phyloP scores from a whole-genome alignment of 306 rosid species.

The Trifolium repens region DNA sequence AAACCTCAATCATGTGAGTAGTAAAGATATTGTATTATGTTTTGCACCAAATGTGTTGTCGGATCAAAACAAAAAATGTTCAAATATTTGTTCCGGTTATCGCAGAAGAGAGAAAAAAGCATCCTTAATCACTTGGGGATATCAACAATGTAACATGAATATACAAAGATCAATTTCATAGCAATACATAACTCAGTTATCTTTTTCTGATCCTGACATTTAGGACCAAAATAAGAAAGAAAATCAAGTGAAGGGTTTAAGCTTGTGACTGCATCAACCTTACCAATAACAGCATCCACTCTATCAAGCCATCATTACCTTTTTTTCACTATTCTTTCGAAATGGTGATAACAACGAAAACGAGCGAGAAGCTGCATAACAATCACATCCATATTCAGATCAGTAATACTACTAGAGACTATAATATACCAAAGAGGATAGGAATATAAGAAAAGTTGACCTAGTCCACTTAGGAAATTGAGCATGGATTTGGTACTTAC shows the following conservation, averaged over 20 bases:
- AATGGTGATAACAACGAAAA: conserved; percentile 95
- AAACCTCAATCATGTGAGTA: too few species aligned
- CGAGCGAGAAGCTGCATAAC: conserved; percentile 79
- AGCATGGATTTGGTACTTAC: conserved; percentile 58
- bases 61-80: conserved; percentile 10
- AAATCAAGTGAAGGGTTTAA: conserved; percentile 25
- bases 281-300: conserved; percentile 27
- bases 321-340: conserved; percentile 82
- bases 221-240: not conserved
- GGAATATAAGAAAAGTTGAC: conserved; percentile 15
- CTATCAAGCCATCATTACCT: conserved; percentile 55
- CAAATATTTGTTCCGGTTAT: conserved; percentile 11
- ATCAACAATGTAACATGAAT: conserved; percentile 46
- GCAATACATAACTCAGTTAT: conserved; percentile 29
- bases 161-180: conserved; percentile 44
- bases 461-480: conserved; percentile 11
- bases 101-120: not conserved
- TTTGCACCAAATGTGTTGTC: not conserved
- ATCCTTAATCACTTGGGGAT: conserved; percentile 40
- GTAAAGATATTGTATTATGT: not conserved
- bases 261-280: conserved; percentile 43
- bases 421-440: not conserved
- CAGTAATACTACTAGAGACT: conserved; percentile 21
- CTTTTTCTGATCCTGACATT: conserved; percentile 36
- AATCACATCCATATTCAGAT: conserved; percentile 35